Evolutionary conservation across 306 rosid species (phyloP), one percentile per base, ranked within the genome.

Genomic region (Urtica urens): DNA sequence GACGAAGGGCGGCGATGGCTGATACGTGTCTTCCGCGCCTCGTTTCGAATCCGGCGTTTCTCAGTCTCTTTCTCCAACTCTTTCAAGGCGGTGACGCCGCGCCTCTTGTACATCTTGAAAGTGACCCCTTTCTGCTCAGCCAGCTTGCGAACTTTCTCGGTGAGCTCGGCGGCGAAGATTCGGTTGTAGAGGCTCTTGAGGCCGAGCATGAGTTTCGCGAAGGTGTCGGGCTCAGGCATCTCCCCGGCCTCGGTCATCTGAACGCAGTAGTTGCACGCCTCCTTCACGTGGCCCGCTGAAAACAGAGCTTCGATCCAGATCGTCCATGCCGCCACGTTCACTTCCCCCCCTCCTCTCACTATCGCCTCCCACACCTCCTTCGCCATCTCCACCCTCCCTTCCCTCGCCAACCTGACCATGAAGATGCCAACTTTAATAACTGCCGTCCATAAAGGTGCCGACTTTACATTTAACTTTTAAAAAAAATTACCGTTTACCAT

Each of bases 81-180:
- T 44, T 72, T 82, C 64, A 82, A 59, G 53, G 81, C 96, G 65
- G 81, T 71, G 66, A 76, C 90, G 8, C 93, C 90, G 23, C 93
- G 65, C 42, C 86, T 64, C 64, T 86, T 77, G 44, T 86, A 86
- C 96, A 82, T 82, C 78, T 86, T 82, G 66, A 79, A 86, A 57
- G 76, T 86, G 58, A 79, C 59, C 38, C 79, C 57, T 66, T 81
- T 79, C 49, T 77, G 83, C 52, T 76, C 96, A 39, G 93, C 96
- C 96, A 86, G 82, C 81, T 79, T 70, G 76, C 86, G 79, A 42
- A 74, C 94, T 74, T 82, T 86, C 66, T 86, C 90, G 0, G 86
- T 72, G 65, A 86, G 79, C 80, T 86, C 94, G 27, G 67, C 83
- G n/a, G 81, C 96, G 66, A 86, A 62, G 49, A 65, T 63, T 55